These are phyloP conservation scores for Clausena lansium DNA, from an alignment of 345 rosid genomes.

Conservation along the genomic window DNA sequence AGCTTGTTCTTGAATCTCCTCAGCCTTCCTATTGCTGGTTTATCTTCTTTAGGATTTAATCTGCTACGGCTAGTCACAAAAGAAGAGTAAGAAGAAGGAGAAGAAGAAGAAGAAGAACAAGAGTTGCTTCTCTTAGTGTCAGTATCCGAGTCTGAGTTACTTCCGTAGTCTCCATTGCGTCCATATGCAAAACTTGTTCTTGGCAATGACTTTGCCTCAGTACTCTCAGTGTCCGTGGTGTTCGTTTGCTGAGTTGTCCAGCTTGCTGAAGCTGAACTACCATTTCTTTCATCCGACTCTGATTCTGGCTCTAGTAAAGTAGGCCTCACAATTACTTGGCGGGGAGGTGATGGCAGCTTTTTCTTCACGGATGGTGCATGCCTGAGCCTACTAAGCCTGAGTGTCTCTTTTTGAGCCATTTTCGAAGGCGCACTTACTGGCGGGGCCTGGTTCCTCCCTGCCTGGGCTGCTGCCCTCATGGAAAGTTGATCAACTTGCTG, in stretches of 20 bases:
- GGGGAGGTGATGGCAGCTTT: constrained; percentile 7
- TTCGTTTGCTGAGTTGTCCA: constrained; percentile 7
- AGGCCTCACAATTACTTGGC: constrained; percentile 21
- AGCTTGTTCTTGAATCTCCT: constrained; percentile 58
- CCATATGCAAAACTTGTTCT: too few relatives aligned
- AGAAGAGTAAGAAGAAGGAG: too few relatives aligned
- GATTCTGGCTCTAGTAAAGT: constrained; percentile 16
- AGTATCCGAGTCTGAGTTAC: background rate
- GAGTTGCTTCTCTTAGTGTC: background rate
- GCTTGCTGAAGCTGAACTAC: constrained; percentile 20
- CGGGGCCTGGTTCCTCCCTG: too few relatives aligned
- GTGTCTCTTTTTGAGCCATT: background rate
- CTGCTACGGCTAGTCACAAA: background rate
- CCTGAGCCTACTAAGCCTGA: background rate
- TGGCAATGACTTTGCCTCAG: too few relatives aligned
- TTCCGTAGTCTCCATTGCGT: too few relatives aligned
- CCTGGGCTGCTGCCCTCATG: background rate
- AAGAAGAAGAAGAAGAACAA: too few relatives aligned
- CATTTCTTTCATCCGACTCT: constrained; percentile 17
- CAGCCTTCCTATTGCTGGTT: constrained; percentile 36
- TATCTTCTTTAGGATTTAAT: constrained; percentile 19
- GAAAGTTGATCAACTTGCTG: background rate
- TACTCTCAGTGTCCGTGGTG: constrained; percentile 19
- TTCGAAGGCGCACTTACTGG: background rate
- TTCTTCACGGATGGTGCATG: background rate